A percentile compares a stretch with the other conserved stretches of the same genome.
Conservation (phyloP, 2,329 filamentous ascomycete species). For the Podosphaera fusca region DNA sequence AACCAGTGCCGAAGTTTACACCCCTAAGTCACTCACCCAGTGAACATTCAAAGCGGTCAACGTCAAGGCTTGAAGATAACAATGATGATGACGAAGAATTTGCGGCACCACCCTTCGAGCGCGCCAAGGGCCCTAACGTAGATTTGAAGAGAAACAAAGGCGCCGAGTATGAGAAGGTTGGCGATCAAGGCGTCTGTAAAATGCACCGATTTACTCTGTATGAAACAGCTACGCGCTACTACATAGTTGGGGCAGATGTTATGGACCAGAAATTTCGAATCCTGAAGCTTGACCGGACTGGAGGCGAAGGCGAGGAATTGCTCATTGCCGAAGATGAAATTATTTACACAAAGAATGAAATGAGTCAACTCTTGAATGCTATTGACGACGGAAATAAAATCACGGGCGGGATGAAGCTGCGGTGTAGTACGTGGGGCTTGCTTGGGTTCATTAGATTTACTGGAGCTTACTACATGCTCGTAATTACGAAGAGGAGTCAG, state of each 20-base stretch:
- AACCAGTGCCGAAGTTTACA: conserved; percentile 12
- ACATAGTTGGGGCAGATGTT: conserved; percentile 81
- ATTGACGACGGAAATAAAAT: conserved; percentile 89
- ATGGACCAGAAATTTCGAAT: conserved; percentile 76
- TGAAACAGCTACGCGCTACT: conserved; percentile 81
- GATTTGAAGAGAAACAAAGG: conserved; percentile 14
- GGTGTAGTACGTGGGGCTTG: conserved; percentile 79
- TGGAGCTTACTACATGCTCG: conserved; percentile 85
- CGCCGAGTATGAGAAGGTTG: conserved; percentile 14
- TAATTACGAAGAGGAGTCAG: conserved; percentile 88
- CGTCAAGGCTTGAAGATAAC: conserved; percentile 2
- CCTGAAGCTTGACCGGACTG: conserved; percentile 81
- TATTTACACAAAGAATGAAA: conserved; percentile 76
- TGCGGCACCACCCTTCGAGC: conserved; percentile 31
- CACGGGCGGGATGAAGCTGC: conserved; percentile 71
- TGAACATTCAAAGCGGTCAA: conserved; percentile 7
- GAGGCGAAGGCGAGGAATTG: conserved; percentile 46
- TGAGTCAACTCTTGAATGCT: conserved; percentile 77
- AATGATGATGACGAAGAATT: conserved; percentile 35
- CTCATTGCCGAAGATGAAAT: conserved; percentile 85
- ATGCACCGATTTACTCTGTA: conserved; percentile 99
- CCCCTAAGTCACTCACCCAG: conserved; percentile 7
- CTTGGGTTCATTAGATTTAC: conserved; percentile 93
- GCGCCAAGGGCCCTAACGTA: conserved; percentile 24
- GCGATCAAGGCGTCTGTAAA: conserved; percentile 24